phyloP scores from a whole-genome alignment of 495 filamentous ascomycete genomes.

The Hypoxylon trugodes region DNA sequence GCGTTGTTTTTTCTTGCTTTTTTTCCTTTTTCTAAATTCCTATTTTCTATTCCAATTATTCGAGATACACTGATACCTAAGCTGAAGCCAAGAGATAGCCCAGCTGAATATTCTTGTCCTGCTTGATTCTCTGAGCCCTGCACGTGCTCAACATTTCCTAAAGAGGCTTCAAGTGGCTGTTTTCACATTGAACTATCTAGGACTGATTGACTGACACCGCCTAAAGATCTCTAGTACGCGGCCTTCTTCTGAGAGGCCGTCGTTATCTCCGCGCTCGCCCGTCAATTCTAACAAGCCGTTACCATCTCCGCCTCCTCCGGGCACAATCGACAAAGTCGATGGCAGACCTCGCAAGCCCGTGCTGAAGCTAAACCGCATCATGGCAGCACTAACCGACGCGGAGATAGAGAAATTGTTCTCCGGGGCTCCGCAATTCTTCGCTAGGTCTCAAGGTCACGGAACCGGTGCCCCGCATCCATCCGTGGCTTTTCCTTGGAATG shows the following conservation, averaged over 20 bases:
- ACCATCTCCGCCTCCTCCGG: conserved; percentile 59
- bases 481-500: conserved; percentile 76
- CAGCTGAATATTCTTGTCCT: conserved; percentile 24
- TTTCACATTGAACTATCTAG: background rate
- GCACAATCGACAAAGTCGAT: conserved; percentile 51
- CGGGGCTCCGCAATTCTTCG: conserved; percentile 79
- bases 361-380: conserved; percentile 61
- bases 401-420: conserved; percentile 77
- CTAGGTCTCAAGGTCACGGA: conserved; percentile 61
- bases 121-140: conserved; percentile 11
- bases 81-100: background rate
- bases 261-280: conserved; percentile 48
- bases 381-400: conserved; percentile 63
- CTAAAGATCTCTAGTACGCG: conserved; percentile 34
- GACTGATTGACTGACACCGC: conserved; percentile 10
- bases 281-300: conserved; percentile 61
- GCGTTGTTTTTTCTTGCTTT: conserved; percentile 34
- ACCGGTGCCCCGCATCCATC: conserved; percentile 67
- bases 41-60: conserved; percentile 24
- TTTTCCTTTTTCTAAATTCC: conserved; percentile 9
- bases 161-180: background rate
- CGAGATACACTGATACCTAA: too few species aligned
- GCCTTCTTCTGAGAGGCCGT: conserved; percentile 42
- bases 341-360: conserved; percentile 51
- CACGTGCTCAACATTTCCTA: conserved; percentile 23